phyloP scores from a whole-genome alignment of 371 early-diverging fungal species.

The Apophysomyces elegans region DNA sequence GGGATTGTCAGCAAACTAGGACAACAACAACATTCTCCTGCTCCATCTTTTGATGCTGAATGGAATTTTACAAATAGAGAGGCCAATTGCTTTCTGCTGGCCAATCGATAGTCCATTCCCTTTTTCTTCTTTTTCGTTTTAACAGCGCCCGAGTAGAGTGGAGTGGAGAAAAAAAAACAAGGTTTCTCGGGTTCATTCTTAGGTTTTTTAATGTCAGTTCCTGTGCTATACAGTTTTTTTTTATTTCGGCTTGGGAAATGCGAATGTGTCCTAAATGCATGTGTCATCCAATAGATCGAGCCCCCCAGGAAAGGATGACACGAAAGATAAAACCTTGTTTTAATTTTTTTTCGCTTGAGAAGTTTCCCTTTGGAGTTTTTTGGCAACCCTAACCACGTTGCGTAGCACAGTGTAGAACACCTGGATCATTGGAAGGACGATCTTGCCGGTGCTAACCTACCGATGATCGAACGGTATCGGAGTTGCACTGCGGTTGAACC shows the following conservation, averaged over 20 bases:
- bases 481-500: not conserved
- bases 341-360: not conserved
- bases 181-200: no score
- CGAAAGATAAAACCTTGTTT: not conserved
- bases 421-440: conserved; percentile 3
- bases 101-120: no score
- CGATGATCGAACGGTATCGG: not conserved
- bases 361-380: not conserved
- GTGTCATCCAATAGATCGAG: not conserved
- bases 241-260: not conserved
- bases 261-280: conserved; percentile 1
- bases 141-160: no score
- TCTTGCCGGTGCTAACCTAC: not conserved
- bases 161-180: no score
- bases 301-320: conserved; percentile 1
- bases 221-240: no score
- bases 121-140: no score
- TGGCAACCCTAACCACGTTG: conserved; percentile 3
- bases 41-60: no score
- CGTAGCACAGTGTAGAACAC: conserved; percentile 3
- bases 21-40: no score
- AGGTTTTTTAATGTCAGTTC: no score
- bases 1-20: no score
- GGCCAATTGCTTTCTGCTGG: no score
- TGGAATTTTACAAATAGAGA: no score